Evolutionary conservation across 257 asterid species (phyloP).

Genomic region (Handroanthus guayacan): DNA sequence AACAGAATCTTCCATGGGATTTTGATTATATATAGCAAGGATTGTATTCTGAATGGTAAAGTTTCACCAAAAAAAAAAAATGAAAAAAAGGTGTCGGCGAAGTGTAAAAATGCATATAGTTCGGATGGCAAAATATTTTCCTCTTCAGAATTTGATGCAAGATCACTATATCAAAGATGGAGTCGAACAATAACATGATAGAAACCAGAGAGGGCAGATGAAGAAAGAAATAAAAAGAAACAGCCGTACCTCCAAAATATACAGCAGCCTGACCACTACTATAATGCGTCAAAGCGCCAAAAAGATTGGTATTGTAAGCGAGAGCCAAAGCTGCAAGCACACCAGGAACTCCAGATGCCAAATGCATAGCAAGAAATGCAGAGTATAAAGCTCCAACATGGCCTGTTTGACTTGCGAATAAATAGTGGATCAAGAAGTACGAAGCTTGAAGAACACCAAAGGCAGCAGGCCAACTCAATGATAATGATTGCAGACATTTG

Average conservation of each 20-base stretch:
- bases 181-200: no score
- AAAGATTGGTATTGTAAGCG: slow-evolving; percentile 73
- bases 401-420: slow-evolving; percentile 85
- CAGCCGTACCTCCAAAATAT: slow-evolving; percentile 69
- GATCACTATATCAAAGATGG: background rate
- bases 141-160: background rate
- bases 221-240: background rate
- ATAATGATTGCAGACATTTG: slow-evolving; percentile 51
- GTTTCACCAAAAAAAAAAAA: no score
- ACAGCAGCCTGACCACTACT: slow-evolving; percentile 92
- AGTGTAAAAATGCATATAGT: no score
- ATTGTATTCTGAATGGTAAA: no score
- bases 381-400: slow-evolving; percentile 88
- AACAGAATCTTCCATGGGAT: no score
- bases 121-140: no score
- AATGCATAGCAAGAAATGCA: slow-evolving; percentile 83
- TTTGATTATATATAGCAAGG: no score
- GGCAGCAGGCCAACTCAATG: slow-evolving; percentile 80
- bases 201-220: background rate
- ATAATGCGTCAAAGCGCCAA: slow-evolving; percentile 87
- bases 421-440: slow-evolving; percentile 75
- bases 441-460: slow-evolving; percentile 70
- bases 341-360: slow-evolving; percentile 84
- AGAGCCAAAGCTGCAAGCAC: slow-evolving; percentile 72
- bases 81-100: no score